These are phyloP conservation scores for Trichomonascaceae sp. DNA, from an alignment of 1,139 yeast genomes.

Conservation along the genomic window DNA sequence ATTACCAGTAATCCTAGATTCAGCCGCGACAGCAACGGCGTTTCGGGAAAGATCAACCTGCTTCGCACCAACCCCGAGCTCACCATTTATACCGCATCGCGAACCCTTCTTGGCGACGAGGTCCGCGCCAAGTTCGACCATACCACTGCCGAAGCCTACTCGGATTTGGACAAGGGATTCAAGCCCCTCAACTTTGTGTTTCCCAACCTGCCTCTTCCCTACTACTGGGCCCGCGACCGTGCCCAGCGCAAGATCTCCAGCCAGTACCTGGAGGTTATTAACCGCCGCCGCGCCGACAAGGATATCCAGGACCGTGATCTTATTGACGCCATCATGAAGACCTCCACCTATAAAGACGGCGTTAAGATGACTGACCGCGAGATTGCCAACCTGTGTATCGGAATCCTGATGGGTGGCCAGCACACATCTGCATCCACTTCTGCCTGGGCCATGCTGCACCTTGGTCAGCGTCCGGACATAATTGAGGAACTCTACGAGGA, in stretches of 20 bases:
- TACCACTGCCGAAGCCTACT: conserved; percentile 71
- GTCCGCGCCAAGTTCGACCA: conserved; percentile 74
- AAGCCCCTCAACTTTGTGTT: conserved; percentile 93
- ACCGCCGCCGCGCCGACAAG: conserved; percentile 52
- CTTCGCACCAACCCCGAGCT: conserved; percentile 86
- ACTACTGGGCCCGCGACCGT: conserved; percentile 68
- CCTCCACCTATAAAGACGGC: conserved; percentile 85
- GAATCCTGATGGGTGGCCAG: conserved; percentile 98
- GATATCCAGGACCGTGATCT: conserved; percentile 79
- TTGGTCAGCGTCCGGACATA: conserved; percentile 73
- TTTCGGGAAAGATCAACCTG: too few relatives aligned
- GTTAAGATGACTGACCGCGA: conserved; percentile 87
- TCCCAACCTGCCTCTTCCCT: conserved; percentile 84
- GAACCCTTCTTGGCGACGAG: conserved; percentile 83
- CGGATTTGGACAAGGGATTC: conserved; percentile 93
- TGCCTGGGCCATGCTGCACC: conserved; percentile 85
- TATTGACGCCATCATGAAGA: conserved; percentile 74
- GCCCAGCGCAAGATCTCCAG: conserved; percentile 74
- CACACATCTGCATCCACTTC: conserved; percentile 96
- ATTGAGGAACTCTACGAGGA: conserved; percentile 73
- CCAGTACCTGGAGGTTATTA: conserved; percentile 70
- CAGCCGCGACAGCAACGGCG: conserved; percentile 35
- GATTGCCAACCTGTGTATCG: conserved; percentile 86
- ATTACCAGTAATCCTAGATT: conserved; percentile 38
- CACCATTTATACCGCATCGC: conserved; percentile 91